Base-by-base conservation (phyloP, 164 flowering plant genomes). In the Kalanchoe fedtschenkoi region DNA sequence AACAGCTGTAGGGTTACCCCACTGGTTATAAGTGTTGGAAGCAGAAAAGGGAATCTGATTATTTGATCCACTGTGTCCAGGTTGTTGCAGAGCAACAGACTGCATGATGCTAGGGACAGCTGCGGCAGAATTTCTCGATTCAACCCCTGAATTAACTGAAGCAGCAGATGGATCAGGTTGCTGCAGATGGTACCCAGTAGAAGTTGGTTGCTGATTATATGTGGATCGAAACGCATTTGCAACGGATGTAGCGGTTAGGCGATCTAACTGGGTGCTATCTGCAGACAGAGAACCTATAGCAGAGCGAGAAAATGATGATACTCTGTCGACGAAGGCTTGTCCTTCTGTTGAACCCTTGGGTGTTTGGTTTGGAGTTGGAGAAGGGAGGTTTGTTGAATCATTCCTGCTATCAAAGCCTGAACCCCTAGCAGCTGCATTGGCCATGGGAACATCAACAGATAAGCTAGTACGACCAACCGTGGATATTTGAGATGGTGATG, bases 331-430 rank as follows among this genome's bases (percentile, higher is more conserved):
- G 43, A 67, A 64, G n/a, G 63, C 64, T 55, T 69, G 75, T 21
- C 51, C 75, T 63, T 55, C 76, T 10, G 64, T 33, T 37, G 41
- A 61, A 58, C 68, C 67, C 14, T 60, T 34, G 19, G 69, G 68
- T 35, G 38, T 68, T 51, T 68, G 77, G 24, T 59, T 60, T 39
- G 87, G 91, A 62, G 95, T 85, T 9, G 86, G 91, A 32, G 89
- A 82, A 14, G 86, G 95, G 21, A 81, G 82, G 43, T 75, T 85
- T 15, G 74, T 51, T 1, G 33, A 67, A 35, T 70, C 73, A 58
- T 41, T 71, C 13, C 71, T 62, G 44, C 58, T n/a, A 55, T 47
- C 62, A 39, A 58, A 22, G 41, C 66, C 72, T 60, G 75, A 59
- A 57, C 47, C 66, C 80, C 77, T 76, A 5, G 65, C 61, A 38